Evolutionary conservation across 257 asterid genomes (phyloP), one percentile per base, ranked within the genome.

Genomic region (Ilex aquifolium): DNA sequence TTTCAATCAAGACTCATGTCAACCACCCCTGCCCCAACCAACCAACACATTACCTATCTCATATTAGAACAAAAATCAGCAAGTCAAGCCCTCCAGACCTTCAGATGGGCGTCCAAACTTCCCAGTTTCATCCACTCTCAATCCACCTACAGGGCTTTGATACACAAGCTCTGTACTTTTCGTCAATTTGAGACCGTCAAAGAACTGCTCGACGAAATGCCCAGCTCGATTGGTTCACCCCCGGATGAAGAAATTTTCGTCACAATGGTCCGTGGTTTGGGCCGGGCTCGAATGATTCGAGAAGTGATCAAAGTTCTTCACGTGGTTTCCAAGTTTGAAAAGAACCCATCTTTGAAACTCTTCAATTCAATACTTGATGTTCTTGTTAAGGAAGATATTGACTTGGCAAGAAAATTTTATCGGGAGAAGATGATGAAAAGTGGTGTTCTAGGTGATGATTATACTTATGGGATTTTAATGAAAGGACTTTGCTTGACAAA

Each of bases 401-500:
- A 87, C 52, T 84, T 87, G 58, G 96, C 96, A 48, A 76, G 97
- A 76, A 85, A 85, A 72, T 85, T 89, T 72, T 93, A 83, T 30
- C 70, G 95, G 83, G 84, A 52, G 80, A 93, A 90, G 75, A 90
- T 93, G 78, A 84, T 80, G 90, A 87, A 67, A 4, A 58, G 32
- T 73, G 95, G 91, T 30, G 69, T 90, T 69, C 71, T 69, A 63
- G 95, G 90, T 12, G 97, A 93, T 73, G 89, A 79, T 58, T 93
- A 87, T 75, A 90, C 99, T 61, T 84, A 75, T 1, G 97, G 86
- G 58, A 90, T 85, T 75, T 67, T 93, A 76, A 93, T 93, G 97
- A 93, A 93, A 77, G 96, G 99, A 12, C 85, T 93, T 68, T 90
- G 95, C 82, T 73, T 80, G 70, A 93, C 99, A 32, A 93, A 87